Evolutionary conservation across 2,329 filamentous ascomycete species (phyloP), one percentile per base, ranked within the genome.

Genomic region (Talaromyces verruculosus): DNA sequence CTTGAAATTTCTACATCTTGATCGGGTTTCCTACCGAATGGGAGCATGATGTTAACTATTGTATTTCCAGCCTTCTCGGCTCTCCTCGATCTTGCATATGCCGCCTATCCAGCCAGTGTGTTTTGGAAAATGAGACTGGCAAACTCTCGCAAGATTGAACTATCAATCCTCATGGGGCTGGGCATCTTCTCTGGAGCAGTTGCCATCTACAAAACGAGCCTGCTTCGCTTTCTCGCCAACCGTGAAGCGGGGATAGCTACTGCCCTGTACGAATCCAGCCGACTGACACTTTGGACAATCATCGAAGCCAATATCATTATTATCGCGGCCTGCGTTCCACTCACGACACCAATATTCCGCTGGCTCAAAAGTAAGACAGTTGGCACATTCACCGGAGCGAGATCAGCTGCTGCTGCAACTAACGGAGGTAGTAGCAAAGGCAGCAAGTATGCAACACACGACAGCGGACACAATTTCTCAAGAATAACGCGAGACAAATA

Each of bases 101-200:
- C 59, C 6, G n/a, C 43, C 28, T 61, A 61, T n/a, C 59, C 59
- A 35, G 59, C 43, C 41, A 35, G 15, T 15, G 28, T 61, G 13
- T 35, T 61, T 28, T 61, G 59, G 41, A 61, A 61, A 49, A 15
- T 49, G 59, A 25, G 37, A 45, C 41, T 61, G 41, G 28, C 17
- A 7, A 51, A 15, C 11, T 28, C 37, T 11, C 58, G 41, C 25
- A 47, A 61, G n/a, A 11, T 35, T 10, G 37, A 47, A 45, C 37
- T 61, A 3, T 61, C 58, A 11, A 35, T 61, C n/a, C 19, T 61
- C 25, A 61, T 61, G 41, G 58, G 58, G 17, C n/a, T 61, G n/a
- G 58, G 41, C 2, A 47, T 47, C 11, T 33, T 61, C 15, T 61
- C 58, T 28, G 58, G 58, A 41, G n/a, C 30, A 13, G 41, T 62